Evolutionary conservation across 2,329 filamentous ascomycete species (phyloP).

Genomic region (Epichloe elymi): DNA sequence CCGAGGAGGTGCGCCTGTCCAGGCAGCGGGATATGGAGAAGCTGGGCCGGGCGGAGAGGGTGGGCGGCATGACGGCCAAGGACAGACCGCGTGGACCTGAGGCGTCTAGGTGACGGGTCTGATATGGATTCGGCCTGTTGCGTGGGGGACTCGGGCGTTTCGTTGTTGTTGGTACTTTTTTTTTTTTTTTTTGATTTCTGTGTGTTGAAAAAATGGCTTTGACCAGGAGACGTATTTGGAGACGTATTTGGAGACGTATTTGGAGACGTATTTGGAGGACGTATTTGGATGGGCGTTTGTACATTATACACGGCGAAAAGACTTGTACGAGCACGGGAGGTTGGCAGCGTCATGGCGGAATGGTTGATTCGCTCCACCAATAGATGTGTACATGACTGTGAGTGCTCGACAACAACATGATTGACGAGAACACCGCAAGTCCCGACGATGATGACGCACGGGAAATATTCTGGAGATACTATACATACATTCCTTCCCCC

Average conservation of each 20-base stretch:
- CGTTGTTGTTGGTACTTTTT: background rate
- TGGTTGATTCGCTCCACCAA: background rate
- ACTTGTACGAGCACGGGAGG: background rate
- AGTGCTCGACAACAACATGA: too few relatives aligned
- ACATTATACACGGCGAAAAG: background rate
- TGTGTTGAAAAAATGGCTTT: background rate
- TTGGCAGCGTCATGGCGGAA: background rate
- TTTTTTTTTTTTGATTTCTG: background rate
- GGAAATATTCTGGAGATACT: background rate
- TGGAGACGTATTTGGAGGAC: background rate
- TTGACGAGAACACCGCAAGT: too few relatives aligned
- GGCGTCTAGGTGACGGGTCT: background rate
- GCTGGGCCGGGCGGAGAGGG: slow-evolving; percentile 34
- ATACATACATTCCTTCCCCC: background rate
- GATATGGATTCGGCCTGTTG: background rate
- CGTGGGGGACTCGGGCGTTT: background rate
- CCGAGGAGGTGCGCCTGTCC: slow-evolving; percentile 39
- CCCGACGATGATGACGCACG: background rate
- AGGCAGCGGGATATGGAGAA: slow-evolving; percentile 38
- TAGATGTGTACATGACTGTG: background rate
- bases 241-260: background rate
- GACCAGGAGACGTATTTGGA: background rate
- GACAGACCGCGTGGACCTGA: slow-evolving; percentile 11
- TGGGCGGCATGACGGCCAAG: slow-evolving; percentile 38
- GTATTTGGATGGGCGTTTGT: background rate